Evolutionary conservation across 164 flowering plant genomes (phyloP).

Genomic region (Sextonia rubra): DNA sequence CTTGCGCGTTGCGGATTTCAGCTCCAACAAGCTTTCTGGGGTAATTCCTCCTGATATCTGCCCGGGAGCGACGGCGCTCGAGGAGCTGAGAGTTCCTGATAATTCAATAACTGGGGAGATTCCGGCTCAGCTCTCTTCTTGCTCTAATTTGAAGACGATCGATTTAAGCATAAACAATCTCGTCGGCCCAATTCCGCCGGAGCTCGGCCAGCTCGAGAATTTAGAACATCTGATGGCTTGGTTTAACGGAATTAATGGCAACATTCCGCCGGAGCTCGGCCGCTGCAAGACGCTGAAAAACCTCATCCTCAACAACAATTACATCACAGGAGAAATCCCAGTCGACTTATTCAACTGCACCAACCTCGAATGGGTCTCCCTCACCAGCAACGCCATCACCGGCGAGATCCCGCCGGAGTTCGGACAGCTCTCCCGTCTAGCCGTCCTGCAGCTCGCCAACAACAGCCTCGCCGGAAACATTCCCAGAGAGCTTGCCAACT

Average conservation of each 20-base stretch:
- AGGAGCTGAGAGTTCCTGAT: constrained; percentile 72
- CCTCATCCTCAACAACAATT: constrained; percentile 75
- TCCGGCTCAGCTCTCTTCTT: constrained; percentile 46
- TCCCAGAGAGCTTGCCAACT: constrained; percentile 62
- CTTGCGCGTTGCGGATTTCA: constrained; percentile 52
- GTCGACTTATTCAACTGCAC: constrained; percentile 48
- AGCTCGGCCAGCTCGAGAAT: constrained; percentile 59
- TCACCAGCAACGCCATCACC: constrained; percentile 66
- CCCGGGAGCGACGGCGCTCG: constrained; percentile 52
- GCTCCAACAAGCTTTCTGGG: constrained; percentile 75
- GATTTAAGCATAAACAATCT: constrained; percentile 84
- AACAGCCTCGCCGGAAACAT: constrained; percentile 69
- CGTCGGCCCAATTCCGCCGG: constrained; percentile 62
- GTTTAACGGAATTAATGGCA: constrained; percentile 75
- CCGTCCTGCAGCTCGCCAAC: constrained; percentile 78
- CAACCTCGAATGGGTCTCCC: constrained; percentile 82
- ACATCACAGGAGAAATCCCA: constrained; percentile 60
- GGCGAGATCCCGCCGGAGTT: constrained; percentile 64
- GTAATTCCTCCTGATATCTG: constrained; percentile 60
- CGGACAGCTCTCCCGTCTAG: constrained; percentile 53
- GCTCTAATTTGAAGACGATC: constrained; percentile 53
- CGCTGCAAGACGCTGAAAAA: constrained; percentile 56
- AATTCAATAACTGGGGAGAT: constrained; percentile 60
- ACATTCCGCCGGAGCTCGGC: constrained; percentile 70
- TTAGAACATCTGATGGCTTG: constrained; percentile 84